Evolutionary conservation across 2,329 filamentous ascomycete genomes (phyloP).

Genomic region (Diaporthe citrichinensis): DNA sequence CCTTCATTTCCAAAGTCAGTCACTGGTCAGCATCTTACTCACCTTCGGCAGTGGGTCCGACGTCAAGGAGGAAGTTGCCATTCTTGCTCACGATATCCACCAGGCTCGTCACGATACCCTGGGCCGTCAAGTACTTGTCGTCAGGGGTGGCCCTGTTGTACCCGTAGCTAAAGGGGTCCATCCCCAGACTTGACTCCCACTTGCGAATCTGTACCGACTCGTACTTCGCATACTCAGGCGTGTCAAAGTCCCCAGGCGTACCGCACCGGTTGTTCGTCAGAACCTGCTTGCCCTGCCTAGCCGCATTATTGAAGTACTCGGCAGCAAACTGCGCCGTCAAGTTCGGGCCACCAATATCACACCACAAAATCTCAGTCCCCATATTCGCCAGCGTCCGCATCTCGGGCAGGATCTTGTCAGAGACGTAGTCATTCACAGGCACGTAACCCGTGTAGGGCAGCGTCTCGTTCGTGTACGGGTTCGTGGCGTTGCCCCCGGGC

Average conservation of each 20-base stretch:
- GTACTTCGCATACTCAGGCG: constrained; percentile 44
- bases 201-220: constrained; percentile 40
- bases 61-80: constrained; percentile 49
- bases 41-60: constrained; percentile 45
- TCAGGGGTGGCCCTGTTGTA: constrained; percentile 43
- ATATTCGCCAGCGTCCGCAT: constrained; percentile 59
- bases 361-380: constrained; percentile 63
- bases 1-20: too few species aligned
- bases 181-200: constrained; percentile 44
- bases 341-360: constrained; percentile 61
- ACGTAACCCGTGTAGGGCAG: constrained; percentile 61
- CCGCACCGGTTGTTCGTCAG: constrained; percentile 41
- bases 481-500: constrained; percentile 58
- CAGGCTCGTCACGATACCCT: constrained; percentile 45
- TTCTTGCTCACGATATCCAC: constrained; percentile 50
- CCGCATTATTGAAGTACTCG: constrained; percentile 58
- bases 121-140: constrained; percentile 45
- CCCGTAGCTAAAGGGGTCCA: constrained; percentile 44
- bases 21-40: background rate
- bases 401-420: constrained; percentile 58
- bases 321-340: constrained; percentile 57
- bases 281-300: constrained; percentile 40
- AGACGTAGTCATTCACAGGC: constrained; percentile 56
- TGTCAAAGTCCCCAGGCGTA: constrained; percentile 42
- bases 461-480: constrained; percentile 58